These are phyloP conservation scores for Trametes hirsuta DNA, from an alignment of 1,284 basidiomycete species.

Conservation along the genomic window DNA sequence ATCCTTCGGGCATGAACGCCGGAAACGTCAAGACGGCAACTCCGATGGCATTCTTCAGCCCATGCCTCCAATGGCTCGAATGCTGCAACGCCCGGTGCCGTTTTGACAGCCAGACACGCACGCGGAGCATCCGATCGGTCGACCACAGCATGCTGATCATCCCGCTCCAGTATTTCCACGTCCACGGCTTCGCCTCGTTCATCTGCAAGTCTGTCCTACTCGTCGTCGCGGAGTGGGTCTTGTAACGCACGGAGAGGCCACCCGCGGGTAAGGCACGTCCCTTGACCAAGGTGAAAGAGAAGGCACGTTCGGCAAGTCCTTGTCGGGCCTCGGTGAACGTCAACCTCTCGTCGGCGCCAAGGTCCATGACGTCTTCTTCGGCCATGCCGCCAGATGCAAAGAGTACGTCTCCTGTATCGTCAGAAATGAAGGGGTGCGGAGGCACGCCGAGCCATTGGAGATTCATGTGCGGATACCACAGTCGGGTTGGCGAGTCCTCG, in stretches of 20 bases:
- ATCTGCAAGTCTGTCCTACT: slow-evolving; percentile 14
- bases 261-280: slow-evolving; percentile 18
- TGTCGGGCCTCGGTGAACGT: slow-evolving; percentile 34
- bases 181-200: slow-evolving; percentile 8
- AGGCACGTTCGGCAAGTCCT: slow-evolving; percentile 31
- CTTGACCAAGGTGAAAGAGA: slow-evolving; percentile 21
- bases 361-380: slow-evolving; percentile 21
- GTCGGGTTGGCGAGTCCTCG: slow-evolving; percentile 38
- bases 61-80: slow-evolving; percentile 49
- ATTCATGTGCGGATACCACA: slow-evolving; percentile 51
- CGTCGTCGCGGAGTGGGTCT: slow-evolving; percentile 4
- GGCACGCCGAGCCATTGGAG: slow-evolving; percentile 52
- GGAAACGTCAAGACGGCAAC: slow-evolving; percentile 48
- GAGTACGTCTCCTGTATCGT: slow-evolving; percentile 38
- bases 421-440: slow-evolving; percentile 42
- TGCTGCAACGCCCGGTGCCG: slow-evolving; percentile 37
- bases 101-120: slow-evolving; percentile 41
- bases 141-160: slow-evolving; percentile 37
- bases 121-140: slow-evolving; percentile 34
- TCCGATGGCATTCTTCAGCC: slow-evolving; percentile 50
- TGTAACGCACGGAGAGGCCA: slow-evolving; percentile 18
- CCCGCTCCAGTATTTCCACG: slow-evolving; percentile 14
- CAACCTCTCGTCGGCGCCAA: slow-evolving; percentile 26
- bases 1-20: slow-evolving; percentile 44
- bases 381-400: slow-evolving; percentile 18